Conservation (phyloP, 2,329 filamentous ascomycete genomes). For the Talaromyces marneffei region DNA sequence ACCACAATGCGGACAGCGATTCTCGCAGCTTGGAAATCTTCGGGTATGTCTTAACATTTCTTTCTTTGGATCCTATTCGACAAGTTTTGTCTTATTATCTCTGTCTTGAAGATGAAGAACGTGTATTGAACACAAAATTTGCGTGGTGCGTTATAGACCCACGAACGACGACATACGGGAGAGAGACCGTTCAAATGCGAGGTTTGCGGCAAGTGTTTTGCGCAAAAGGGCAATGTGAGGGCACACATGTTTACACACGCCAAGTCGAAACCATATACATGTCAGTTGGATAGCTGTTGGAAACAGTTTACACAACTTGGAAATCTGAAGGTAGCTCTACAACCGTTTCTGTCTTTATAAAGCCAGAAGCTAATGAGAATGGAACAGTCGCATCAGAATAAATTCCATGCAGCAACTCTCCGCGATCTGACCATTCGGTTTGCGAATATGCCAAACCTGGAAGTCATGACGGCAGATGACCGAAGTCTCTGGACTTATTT, state of each 20-base stretch:
- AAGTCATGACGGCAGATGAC: conserved; percentile 61
- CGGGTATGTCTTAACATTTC: conserved; percentile 54
- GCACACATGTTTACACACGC: conserved; percentile 78
- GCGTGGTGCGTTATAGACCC: conserved; percentile 53
- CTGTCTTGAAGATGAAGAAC: not conserved
- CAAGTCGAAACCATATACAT: conserved; percentile 70
- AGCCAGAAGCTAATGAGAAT: conserved; percentile 4
- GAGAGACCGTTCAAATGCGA: conserved; percentile 79
- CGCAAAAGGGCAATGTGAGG: conserved; percentile 77
- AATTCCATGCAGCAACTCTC: conserved; percentile 76
- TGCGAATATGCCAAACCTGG: conserved; percentile 55
- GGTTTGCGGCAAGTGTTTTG: conserved; percentile 74
- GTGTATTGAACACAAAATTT: conserved; percentile 4
- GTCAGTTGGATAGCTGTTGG: conserved; percentile 73
- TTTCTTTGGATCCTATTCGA: not conserved
- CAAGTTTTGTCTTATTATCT: not conserved
- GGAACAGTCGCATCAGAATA: conserved; percentile 78
- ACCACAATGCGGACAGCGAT: conserved; percentile 67
- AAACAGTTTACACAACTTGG: conserved; percentile 87
- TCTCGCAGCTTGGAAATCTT: conserved; percentile 86
- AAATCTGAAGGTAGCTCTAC: conserved; percentile 68
- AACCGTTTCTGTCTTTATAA: not conserved
- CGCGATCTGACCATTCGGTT: conserved; percentile 66
- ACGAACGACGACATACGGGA: conserved; percentile 79
- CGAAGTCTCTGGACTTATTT: conserved; percentile 81